Base-by-base conservation (phyloP, 2,329 filamentous ascomycete species). In the Phaeomoniella chlamydospora region DNA sequence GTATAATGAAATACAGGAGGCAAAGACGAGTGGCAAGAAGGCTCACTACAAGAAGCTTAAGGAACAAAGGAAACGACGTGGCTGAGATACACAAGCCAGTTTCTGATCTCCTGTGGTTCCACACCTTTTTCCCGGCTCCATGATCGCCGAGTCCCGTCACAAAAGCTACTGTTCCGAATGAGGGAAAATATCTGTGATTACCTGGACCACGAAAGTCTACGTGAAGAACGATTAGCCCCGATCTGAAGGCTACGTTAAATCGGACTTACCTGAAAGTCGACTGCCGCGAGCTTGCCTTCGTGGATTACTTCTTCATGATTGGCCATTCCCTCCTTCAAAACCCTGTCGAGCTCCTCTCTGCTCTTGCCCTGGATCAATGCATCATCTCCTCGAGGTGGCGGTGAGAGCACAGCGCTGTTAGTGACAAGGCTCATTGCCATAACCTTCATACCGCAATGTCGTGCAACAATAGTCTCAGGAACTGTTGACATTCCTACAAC, bases 1-100 rank as follows among this genome's bases (percentile, higher is more conserved):
- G 59, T 96, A 94, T 58, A 69, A 73, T 38, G 78, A 88, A 39
- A 84, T 96, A 34, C 86, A 94, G 54, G 68, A 68, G 35, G 70
- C 70, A 42, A 96, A 93, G 61, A 74, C 71, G 15, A 93, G 83
- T 48, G 90, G 90, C 36, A 92, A 85, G 64, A 94, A 88, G 60
- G 77, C 72, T 1, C 80, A 83, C 49, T 96, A 94, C 66, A 88
- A 88, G 53, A 79, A 77, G 38, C 57, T 94, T 45, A 74, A 81
- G 52, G 65, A 65, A 34, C 70, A 74, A 55, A 62, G 73, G 40
- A 54, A 50, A 34, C 14, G 32, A 17, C 16, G 18, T 15, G 14
- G 16, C 16, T 34, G 32, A 34, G 9, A 9, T n/a, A n/a, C n/a
- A n/a, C n/a, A n/a, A n/a, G n/a, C n/a, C n/a, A n/a, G n/a, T n/a